Evolutionary conservation across 352 stramenopile species (phyloP), one percentile per base, ranked within the genome.

Genomic region (Hyaloperonospora arabidopsidis): DNA sequence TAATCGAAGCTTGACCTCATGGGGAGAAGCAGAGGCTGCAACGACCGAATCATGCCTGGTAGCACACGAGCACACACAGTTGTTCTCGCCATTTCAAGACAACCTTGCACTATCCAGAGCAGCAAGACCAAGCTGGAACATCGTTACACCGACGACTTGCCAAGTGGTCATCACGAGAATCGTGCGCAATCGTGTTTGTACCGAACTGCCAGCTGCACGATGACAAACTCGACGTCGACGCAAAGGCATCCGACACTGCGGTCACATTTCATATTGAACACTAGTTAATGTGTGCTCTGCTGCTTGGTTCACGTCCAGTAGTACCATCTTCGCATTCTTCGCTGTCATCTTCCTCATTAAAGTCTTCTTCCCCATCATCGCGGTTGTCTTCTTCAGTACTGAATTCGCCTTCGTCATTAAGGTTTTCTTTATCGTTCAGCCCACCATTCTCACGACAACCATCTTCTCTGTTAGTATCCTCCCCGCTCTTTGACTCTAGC

Each of bases 221-320:
- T 45, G 23, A 35, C 25, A 14, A 21, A 49, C 17, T 60, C 53
- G 43, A 54, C 18, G 49, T 53, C 36, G 17, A 52, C 45, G 34
- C 17, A 54, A 23, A 22, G 12, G 38, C 29, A 15, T 45, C 45
- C 19, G 10, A 19, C 32, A 14, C 17, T 12, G 25, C 25, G 8
- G 23, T 14, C 22, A 7, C 25, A 17, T 15, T 28, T 58, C 54
- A 54, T 60, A 49, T 53, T 29, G 49, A 56, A 39, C 51, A 49
- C 57, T 32, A 32, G 25, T 8, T 32, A 4, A 32, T 32, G 25
- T 29, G 25, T 29, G 25, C 25, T 29, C 7, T 7, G 3, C 25
- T 29, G 25, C 25, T 29, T 29, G 3, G 25, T 32, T 4, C 25
- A 32, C 25, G 4, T 32, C 25, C 25, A 32, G 25, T 8, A 10